Conservation (phyloP, 2,329 filamentous ascomycete genomes). For the Xylaria digitata region DNA sequence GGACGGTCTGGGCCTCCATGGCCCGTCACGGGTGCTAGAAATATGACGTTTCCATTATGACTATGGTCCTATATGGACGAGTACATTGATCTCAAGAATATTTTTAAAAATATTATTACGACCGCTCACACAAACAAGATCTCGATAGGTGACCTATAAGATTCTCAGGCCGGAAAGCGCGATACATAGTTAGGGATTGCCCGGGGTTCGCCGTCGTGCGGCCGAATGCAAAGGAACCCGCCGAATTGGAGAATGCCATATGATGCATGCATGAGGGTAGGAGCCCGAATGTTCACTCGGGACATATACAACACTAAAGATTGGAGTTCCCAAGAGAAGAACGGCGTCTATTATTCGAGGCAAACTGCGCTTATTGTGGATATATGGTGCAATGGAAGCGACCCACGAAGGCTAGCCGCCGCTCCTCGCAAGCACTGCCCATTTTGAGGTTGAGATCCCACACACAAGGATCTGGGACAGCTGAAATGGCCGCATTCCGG, state of each 20-base stretch:
- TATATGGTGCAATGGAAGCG: background rate
- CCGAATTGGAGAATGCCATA: background rate
- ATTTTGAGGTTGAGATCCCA: background rate
- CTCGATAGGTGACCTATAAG: background rate
- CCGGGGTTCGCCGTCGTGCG: background rate
- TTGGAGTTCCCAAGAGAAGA: background rate
- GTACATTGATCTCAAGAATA: background rate
- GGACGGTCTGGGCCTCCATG: background rate
- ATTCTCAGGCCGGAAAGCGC: background rate
- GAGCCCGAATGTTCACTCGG: background rate
- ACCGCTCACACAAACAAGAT: background rate
- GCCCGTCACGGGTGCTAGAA: background rate
- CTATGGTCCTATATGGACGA: background rate
- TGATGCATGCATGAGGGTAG: background rate
- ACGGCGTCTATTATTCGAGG: conserved; percentile 1
- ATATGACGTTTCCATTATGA: background rate
- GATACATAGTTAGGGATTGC: background rate
- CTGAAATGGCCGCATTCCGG: background rate
- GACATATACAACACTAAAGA: background rate
- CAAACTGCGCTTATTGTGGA: conserved; percentile 1
- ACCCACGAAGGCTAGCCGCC: background rate
- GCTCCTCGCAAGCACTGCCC: background rate
- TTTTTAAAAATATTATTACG: background rate
- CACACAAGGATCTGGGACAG: background rate
- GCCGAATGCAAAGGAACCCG: background rate